phyloP scores from a whole-genome alignment of 2,329 filamentous ascomycete genomes.

The Pyrenophora tritici-repentis region DNA sequence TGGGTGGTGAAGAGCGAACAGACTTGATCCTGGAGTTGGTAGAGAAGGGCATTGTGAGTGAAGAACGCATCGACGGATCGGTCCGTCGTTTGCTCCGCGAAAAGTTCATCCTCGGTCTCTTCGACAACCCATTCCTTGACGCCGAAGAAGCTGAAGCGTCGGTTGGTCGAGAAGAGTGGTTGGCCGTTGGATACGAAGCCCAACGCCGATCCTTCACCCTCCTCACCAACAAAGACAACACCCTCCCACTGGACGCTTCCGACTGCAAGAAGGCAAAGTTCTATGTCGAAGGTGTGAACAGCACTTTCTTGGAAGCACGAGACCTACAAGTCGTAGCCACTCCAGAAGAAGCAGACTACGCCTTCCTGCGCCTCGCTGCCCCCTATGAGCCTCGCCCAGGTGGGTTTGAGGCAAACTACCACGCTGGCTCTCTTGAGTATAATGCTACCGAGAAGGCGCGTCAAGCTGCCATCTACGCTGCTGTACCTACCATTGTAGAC shows the following conservation, averaged over 20 bases:
- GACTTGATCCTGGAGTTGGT: constrained; percentile 58
- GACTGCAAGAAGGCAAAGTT: constrained; percentile 34
- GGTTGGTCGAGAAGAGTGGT: constrained; percentile 55
- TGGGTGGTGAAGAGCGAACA: constrained; percentile 56
- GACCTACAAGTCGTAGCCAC: constrained; percentile 42
- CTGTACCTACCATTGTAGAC: constrained; percentile 51
- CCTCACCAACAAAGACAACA: constrained; percentile 42
- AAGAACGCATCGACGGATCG: constrained; percentile 54
- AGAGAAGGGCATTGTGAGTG: constrained; percentile 47
- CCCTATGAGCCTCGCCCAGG: constrained; percentile 51
- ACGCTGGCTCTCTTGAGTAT: constrained; percentile 51
- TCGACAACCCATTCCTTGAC: constrained; percentile 59
- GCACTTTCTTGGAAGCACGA: constrained; percentile 37
- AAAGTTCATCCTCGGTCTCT: constrained; percentile 59
- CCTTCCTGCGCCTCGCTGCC: constrained; percentile 48
- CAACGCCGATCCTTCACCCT: constrained; percentile 47
- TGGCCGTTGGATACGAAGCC: constrained; percentile 44
- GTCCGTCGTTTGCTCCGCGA: constrained; percentile 55
- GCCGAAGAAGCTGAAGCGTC: constrained; percentile 48
- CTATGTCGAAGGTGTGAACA: constrained; percentile 46
- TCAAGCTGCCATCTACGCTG: constrained; percentile 47
- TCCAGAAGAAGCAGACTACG: constrained; percentile 50
- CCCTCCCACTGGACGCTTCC: constrained; percentile 34
- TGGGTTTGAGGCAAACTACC: constrained; percentile 49
- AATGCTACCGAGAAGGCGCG: constrained; percentile 47